Base-by-base conservation (phyloP, 2,329 filamentous ascomycete genomes). In the Xylaria polymorpha region DNA sequence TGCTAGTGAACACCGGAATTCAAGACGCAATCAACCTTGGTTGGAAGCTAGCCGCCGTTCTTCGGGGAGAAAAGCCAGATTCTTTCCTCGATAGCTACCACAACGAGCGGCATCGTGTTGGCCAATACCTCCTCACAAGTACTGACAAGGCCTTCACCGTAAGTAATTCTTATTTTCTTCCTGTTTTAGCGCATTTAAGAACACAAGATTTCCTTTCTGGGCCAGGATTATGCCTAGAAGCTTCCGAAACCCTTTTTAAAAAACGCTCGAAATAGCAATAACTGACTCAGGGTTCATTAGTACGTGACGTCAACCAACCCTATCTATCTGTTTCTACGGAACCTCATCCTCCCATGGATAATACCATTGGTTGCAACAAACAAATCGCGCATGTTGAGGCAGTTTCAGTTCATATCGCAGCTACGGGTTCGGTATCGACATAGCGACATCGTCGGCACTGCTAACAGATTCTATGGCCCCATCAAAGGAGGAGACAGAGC, bases 1-100 rank as follows among this genome's bases (percentile, higher is more conserved):
- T 41, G 1, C 9, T 12, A 41, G 12, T 89, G 84, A 87, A 87
- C 65, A 85, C 84, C 0, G 85, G 85, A 1, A 82, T 86, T 53
- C 81, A 83, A 61, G 85, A 86, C 69, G 80, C 83, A 0, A 78
- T 83, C 41, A 86, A 86, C 60, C 77, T 87, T 1, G 83, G 81
- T 22, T 86, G 85, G 84, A 86, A 86, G 69, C 75, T 86, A 1
- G 80, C 81, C 0, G 80, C 83, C 0, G 83, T 84, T 6, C 73
- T 86, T 4, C 72, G 70, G 0, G 71, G 71, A 1, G 70, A 78
- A 29, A 74, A 81, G 1, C 77, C 78, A 8, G 73, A 79, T n/a
- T 75, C 78, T 1, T 78, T 87, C 1, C 78, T 87, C 1, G 79
- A 83, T 50, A 84, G 79, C 43, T 87, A 86, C 72, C 79, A 85